Evolutionary conservation across 1,284 basidiomycete genomes (phyloP).

Genomic region (Hymenochaete sp.): DNA sequence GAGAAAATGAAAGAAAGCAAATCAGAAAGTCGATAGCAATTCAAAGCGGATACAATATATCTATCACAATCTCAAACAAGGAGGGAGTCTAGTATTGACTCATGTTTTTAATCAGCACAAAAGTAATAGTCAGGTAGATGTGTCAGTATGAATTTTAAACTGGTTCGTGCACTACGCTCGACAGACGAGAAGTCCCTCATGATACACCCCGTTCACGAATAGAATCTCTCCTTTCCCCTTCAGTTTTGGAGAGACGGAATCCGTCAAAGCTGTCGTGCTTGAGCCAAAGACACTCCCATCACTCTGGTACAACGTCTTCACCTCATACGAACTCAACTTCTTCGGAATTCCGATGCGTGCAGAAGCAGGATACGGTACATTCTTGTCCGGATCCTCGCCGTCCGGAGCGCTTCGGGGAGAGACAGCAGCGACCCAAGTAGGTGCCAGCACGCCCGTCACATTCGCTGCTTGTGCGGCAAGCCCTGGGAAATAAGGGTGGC

Average conservation of each 20-base stretch:
- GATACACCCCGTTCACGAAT: conserved; percentile 51
- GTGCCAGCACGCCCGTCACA: conserved; percentile 29
- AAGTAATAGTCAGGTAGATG: too few relatives aligned
- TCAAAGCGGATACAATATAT: too few relatives aligned
- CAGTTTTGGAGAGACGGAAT: too few relatives aligned
- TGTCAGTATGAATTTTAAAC: too few relatives aligned
- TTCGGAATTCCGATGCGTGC: conserved; percentile 32
- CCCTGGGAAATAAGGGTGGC: conserved; percentile 54
- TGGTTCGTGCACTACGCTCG: too few relatives aligned
- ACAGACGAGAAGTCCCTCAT: conserved; percentile 46
- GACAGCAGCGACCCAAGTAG: conserved; percentile 51
- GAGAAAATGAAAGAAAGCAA: too few relatives aligned
- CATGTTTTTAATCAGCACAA: too few relatives aligned
- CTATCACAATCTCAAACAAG: too few relatives aligned
- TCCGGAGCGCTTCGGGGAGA: conserved; percentile 19
- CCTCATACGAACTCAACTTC: conserved; percentile 27
- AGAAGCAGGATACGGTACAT: conserved; percentile 38
- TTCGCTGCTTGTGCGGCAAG: conserved; percentile 38
- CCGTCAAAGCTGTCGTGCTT: conserved; percentile 42
- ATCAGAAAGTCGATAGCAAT: too few relatives aligned
- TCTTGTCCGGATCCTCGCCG: conserved; percentile 27
- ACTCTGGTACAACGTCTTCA: conserved; percentile 51
- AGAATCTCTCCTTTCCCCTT: conserved; percentile 36
- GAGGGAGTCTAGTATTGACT: too few relatives aligned
- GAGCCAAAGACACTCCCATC: conserved; percentile 41